Percentiles rank a stretch among this genome's conserved stretches.
Conservation (phyloP, 352 stramenopile species). For the Phytophthora vignae region DNA sequence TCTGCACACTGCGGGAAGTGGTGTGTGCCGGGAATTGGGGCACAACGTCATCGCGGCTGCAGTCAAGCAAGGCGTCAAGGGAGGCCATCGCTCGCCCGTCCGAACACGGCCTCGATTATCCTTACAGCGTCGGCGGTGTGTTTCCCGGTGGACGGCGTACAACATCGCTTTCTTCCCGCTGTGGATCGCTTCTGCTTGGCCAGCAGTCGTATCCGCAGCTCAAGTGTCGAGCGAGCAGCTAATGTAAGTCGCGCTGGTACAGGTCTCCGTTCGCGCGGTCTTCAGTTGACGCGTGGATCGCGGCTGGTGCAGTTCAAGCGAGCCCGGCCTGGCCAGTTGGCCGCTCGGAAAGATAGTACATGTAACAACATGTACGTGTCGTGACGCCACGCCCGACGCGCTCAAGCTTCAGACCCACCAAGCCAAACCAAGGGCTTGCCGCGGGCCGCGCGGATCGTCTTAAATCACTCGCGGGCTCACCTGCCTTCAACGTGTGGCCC, state of each 20-base stretch:
- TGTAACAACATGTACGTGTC: too few relatives aligned
- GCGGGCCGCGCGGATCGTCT: conserved; percentile 1
- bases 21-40: conserved; percentile 33
- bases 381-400: background rate
- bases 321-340: conserved; percentile 22
- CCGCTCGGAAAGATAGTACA: conserved; percentile 17
- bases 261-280: conserved; percentile 13
- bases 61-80: conserved; percentile 11
- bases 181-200: background rate
- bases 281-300: background rate
- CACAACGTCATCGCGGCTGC: conserved; percentile 22
- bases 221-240: background rate
- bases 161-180: conserved; percentile 8
- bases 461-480: conserved; percentile 25
- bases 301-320: conserved; percentile 15
- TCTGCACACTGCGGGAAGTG: conserved; percentile 40
- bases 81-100: background rate
- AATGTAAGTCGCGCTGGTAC: conserved; percentile 2
- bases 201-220: background rate
- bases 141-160: background rate
- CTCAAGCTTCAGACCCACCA: background rate
- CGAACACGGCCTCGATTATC: conserved; percentile 11
- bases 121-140: conserved; percentile 8
- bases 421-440: too few relatives aligned
- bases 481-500: conserved; percentile 29